phyloP scores from a whole-genome alignment of 257 asterid genomes.

The Nicotiana knightiana region DNA sequence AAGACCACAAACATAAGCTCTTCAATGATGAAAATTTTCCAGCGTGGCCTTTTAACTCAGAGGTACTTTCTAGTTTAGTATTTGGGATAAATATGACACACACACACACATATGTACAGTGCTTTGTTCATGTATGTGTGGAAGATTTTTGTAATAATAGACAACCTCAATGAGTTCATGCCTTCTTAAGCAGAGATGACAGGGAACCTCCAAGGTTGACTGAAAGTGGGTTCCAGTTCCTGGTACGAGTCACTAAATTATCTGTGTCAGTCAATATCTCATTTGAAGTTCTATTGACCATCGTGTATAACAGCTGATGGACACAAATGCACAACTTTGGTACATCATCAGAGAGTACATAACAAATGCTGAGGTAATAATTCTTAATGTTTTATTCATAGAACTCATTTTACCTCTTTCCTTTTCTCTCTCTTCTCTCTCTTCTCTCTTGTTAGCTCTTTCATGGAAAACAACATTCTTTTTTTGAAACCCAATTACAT shows the following conservation, averaged over 20 bases:
- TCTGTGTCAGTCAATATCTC: slow-evolving; percentile 15
- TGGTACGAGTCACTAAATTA: slow-evolving; percentile 50
- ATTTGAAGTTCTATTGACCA: slow-evolving; percentile 26
- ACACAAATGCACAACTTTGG: slow-evolving; percentile 97
- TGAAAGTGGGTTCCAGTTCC: slow-evolving; percentile 93
- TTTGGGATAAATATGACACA: not conserved
- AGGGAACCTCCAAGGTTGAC: slow-evolving; percentile 81
- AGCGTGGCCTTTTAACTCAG: slow-evolving; percentile 90
- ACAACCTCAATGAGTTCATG: slow-evolving; percentile 22
- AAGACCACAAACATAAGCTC: slow-evolving; percentile 77
- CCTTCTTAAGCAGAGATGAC: slow-evolving; percentile 61
- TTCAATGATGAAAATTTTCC: slow-evolving; percentile 94
- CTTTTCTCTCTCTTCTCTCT: not conserved
- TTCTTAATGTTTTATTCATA: slow-evolving; percentile 2
- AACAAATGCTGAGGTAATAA: slow-evolving; percentile 75
- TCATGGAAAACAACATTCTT: not conserved
- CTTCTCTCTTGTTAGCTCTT: not conserved
- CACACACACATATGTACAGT: not conserved
- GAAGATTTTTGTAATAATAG: slow-evolving; percentile 10
- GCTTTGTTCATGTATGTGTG: not conserved
- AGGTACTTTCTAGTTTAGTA: slow-evolving; percentile 42
- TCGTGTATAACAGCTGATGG: slow-evolving; percentile 75
- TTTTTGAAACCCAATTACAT: too few relatives aligned
- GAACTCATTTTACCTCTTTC: not conserved
- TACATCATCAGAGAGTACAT: slow-evolving; percentile 97